Evolutionary conservation across 495 filamentous ascomycete genomes (phyloP).

Genomic region (Terfezia claveryi): DNA sequence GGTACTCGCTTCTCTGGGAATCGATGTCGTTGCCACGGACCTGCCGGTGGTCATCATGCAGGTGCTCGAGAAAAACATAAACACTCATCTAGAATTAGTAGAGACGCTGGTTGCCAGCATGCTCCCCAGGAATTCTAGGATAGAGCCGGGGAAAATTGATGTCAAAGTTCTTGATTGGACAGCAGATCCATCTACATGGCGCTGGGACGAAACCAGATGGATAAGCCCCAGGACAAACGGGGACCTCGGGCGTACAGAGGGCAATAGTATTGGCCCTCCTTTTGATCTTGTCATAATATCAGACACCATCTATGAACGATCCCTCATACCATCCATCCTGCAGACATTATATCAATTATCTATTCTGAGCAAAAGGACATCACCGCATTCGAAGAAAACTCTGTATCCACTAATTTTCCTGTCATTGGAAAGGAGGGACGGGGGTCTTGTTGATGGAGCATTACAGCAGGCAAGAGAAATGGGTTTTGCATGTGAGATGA

Average conservation of each 20-base stretch:
- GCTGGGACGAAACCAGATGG: neutral
- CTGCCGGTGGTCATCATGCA: constrained; percentile 4
- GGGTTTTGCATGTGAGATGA: constrained; percentile 9
- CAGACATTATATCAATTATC: constrained; percentile 6
- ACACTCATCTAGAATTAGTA: neutral
- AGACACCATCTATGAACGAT: constrained; percentile 12
- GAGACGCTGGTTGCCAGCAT: neutral
- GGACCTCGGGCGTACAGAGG: neutral
- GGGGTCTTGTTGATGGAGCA: constrained; percentile 6
- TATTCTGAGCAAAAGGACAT: neutral
- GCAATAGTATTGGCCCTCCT: neutral
- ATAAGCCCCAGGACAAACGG: neutral
- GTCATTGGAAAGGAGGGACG: constrained; percentile 12
- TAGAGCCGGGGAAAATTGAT: neutral
- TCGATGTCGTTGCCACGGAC: constrained; percentile 16
- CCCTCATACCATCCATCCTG: constrained; percentile 6
- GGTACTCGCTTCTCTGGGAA: constrained; percentile 12
- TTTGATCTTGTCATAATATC: constrained; percentile 11
- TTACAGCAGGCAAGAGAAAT: constrained; percentile 3
- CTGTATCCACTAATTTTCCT: constrained; percentile 7
- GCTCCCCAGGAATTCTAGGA: neutral
- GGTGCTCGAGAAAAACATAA: constrained; percentile 8
- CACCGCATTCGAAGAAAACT: neutral
- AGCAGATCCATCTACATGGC: neutral
- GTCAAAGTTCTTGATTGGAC: constrained; percentile 12